Percentiles rank a stretch among this genome's conserved stretches.
phyloP scores from a whole-genome alignment of 1,284 basidiomycete species.

The Earliella scabrosa region DNA sequence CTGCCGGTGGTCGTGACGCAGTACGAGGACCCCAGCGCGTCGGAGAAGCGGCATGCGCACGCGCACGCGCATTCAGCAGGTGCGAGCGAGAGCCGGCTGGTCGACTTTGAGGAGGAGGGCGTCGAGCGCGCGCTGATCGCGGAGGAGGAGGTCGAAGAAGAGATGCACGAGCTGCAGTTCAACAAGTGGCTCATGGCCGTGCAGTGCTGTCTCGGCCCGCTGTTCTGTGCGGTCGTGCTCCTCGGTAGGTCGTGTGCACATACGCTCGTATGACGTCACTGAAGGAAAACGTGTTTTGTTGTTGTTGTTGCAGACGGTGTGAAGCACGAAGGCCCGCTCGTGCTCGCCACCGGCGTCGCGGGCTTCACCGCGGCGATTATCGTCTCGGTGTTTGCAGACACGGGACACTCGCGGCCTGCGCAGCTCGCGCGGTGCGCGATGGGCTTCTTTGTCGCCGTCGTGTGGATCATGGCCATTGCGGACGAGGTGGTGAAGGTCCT shows the following conservation, averaged over 20 bases:
- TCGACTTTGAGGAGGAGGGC: conserved; percentile 76
- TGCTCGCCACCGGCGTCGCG: conserved; percentile 56
- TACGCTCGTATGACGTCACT: background rate
- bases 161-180: conserved; percentile 67
- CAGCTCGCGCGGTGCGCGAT: conserved; percentile 82
- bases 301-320: conserved; percentile 51
- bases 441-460: conserved; percentile 87
- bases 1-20: conserved; percentile 87
- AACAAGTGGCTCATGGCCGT: conserved; percentile 83
- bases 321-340: conserved; percentile 54
- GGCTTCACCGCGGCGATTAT: conserved; percentile 60
- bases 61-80: conserved; percentile 37
- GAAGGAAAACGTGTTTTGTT: background rate
- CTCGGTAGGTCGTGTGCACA: conserved; percentile 61
- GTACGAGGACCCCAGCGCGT: conserved; percentile 41
- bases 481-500: conserved; percentile 92
- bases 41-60: conserved; percentile 41
- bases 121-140: conserved; percentile 64
- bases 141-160: conserved; percentile 67
- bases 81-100: conserved; percentile 46
- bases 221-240: conserved; percentile 76
- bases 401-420: conserved; percentile 62
- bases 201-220: conserved; percentile 81
- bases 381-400: conserved; percentile 65
- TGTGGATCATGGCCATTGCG: conserved; percentile 96